Evolutionary conservation across 805 yeast genomes (phyloP).

Genomic region (Tetrapisispora arboricola): DNA sequence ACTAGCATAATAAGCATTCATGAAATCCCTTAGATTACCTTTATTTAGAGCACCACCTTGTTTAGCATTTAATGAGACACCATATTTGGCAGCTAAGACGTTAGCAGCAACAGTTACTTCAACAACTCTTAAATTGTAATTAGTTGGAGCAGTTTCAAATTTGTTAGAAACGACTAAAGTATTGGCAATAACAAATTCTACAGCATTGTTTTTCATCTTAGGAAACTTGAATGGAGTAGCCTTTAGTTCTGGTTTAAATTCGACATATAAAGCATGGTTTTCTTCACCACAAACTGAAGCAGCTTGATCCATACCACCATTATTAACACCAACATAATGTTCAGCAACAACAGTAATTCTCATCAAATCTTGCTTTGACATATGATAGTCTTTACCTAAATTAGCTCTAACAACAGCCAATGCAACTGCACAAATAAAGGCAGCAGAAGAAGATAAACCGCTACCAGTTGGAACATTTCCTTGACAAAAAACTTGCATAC

Average conservation of each 20-base stretch:
- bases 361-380: slow-evolving; percentile 45
- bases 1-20: slow-evolving; percentile 38
- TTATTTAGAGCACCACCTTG: slow-evolving; percentile 23
- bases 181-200: slow-evolving; percentile 54
- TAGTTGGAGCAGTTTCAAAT: slow-evolving; percentile 57
- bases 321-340: slow-evolving; percentile 62
- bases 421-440: slow-evolving; percentile 57
- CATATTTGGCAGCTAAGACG: slow-evolving; percentile 40
- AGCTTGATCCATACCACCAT: slow-evolving; percentile 77
- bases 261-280: slow-evolving; percentile 48
- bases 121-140: slow-evolving; percentile 62
- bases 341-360: slow-evolving; percentile 55
- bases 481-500: slow-evolving; percentile 43
- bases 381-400: slow-evolving; percentile 27
- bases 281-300: slow-evolving; percentile 57
- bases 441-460: slow-evolving; percentile 63
- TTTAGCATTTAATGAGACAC: slow-evolving; percentile 26
- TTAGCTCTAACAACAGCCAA: slow-evolving; percentile 47
- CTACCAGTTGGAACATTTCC: slow-evolving; percentile 68
- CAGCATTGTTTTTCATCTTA: slow-evolving; percentile 31
- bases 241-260: slow-evolving; percentile 47
- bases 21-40: slow-evolving; percentile 56
- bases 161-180: slow-evolving; percentile 56
- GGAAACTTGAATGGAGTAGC: slow-evolving; percentile 51
- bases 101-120: slow-evolving; percentile 63